Percentiles rank a stretch among this genome's conserved stretches.
phyloP scores from a whole-genome alignment of 2,329 filamentous ascomycete species.

The Fusarium albidum region DNA sequence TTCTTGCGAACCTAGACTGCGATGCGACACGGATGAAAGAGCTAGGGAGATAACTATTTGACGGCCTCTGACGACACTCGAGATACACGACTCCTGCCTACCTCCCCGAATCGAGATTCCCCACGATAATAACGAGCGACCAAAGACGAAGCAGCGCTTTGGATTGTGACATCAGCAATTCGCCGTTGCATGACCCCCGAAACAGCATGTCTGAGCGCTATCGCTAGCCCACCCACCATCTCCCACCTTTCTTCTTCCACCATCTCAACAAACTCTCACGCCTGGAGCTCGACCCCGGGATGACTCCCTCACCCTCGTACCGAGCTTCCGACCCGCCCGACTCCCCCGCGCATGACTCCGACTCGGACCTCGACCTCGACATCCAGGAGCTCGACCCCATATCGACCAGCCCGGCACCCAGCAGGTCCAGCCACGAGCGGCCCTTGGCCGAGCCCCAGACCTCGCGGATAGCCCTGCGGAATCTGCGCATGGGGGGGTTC shows the following conservation, averaged over 20 bases:
- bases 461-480: slow-evolving; percentile 74
- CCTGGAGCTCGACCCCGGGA: slow-evolving; percentile 51
- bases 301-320: slow-evolving; percentile 64
- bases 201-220: slow-evolving; percentile 39
- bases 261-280: slow-evolving; percentile 20
- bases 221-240: slow-evolving; percentile 27
- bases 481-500: slow-evolving; percentile 71
- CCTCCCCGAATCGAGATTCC: not conserved
- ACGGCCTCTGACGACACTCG: slow-evolving; percentile 22
- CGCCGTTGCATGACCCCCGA: slow-evolving; percentile 9
- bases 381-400: slow-evolving; percentile 80
- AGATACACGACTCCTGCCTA: slow-evolving; percentile 5
- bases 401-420: slow-evolving; percentile 47
- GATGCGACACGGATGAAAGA: slow-evolving; percentile 30
- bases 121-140: slow-evolving; percentile 5
- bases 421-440: slow-evolving; percentile 42
- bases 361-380: slow-evolving; percentile 79
- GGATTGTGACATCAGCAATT: slow-evolving; percentile 1
- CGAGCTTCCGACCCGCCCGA: slow-evolving; percentile 69
- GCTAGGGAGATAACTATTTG: slow-evolving; percentile 17
- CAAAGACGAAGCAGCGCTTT: not conserved
- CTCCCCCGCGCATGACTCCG: slow-evolving; percentile 72
- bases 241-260: slow-evolving; percentile 25
- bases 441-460: slow-evolving; percentile 53
- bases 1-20: slow-evolving; percentile 37